These are phyloP conservation scores for Miscanthus lutarioriparius DNA, from an alignment of 176 grass and related monocot species.

Conservation along the genomic window DNA sequence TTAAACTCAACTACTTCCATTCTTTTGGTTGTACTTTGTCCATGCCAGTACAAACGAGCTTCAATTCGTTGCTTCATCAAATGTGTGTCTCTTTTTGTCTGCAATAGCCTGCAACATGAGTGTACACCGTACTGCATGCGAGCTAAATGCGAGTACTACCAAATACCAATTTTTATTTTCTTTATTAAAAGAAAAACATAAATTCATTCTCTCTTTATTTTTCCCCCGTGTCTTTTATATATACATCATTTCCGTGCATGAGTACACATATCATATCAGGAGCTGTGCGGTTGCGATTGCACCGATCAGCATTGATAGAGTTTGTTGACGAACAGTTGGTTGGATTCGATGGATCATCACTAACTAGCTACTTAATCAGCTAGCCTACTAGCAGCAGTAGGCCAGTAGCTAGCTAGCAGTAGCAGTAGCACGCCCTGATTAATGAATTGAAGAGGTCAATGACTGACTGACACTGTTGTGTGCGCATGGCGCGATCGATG, in stretches of 20 bases:
- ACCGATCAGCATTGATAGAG: conserved; percentile 23
- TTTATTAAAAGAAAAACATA: neutral
- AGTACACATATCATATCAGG: neutral
- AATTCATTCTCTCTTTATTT: neutral
- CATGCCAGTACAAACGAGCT: conserved; percentile 33
- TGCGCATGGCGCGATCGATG: too few relatives aligned
- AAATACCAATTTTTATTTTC: neutral
- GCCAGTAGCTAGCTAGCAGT: too few relatives aligned
- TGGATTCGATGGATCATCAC: neutral
- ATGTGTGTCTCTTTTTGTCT: conserved; percentile 40
- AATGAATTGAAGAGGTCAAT: too few relatives aligned
- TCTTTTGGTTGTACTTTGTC: conserved; percentile 31
- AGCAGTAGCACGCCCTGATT: too few relatives aligned
- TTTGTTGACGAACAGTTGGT: neutral
- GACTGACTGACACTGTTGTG: too few relatives aligned
- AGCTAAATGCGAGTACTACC: neutral
- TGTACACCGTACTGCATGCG: neutral
- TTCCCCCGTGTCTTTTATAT: neutral
- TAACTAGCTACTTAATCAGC: too few relatives aligned
- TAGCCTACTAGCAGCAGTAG: too few relatives aligned
- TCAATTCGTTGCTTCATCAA: conserved; percentile 37
- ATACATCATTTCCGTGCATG: neutral
- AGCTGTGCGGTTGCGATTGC: conserved; percentile 17
- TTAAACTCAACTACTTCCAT: neutral
- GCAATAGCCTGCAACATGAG: neutral